A percentile compares a stretch with the other conserved stretches of the same genome.
Evolutionary conservation across 306 rosid species (phyloP).

Genomic region (Quercus aquifolioides): DNA sequence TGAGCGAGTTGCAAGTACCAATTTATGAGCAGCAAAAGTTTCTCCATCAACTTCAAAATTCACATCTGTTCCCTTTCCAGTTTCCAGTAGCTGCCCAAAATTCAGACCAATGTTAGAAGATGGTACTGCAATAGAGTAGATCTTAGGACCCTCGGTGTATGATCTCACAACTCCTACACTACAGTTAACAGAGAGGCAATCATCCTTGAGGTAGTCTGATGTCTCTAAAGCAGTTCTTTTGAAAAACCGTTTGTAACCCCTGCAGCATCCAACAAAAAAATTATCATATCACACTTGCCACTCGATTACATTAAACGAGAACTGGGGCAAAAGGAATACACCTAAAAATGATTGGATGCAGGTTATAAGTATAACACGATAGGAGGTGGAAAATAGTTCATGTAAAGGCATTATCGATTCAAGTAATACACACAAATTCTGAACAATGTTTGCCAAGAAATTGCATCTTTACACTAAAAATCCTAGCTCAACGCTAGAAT

Average conservation of each 20-base stretch:
- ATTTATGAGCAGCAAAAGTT: conserved; percentile 63
- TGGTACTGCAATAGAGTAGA: conserved; percentile 59
- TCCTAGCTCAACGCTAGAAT: no score
- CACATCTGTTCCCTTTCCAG: conserved; percentile 70
- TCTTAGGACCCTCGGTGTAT: conserved; percentile 66
- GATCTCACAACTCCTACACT: conserved; percentile 81
- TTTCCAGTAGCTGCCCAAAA: conserved; percentile 66
- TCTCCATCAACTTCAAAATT: conserved; percentile 72
- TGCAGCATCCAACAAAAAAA: conserved; percentile 34
- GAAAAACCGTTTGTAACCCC: conserved; percentile 86
- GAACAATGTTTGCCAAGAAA: no score
- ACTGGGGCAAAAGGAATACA: neutral
- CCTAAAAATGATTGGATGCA: neutral
- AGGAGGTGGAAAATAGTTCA: no score
- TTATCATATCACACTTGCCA: conserved; percentile 14
- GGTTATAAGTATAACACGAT: neutral
- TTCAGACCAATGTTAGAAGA: conserved; percentile 64
- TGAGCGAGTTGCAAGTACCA: conserved; percentile 81
- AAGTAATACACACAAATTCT: no score
- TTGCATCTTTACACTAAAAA: no score
- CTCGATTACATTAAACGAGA: neutral
- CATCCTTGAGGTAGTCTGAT: conserved; percentile 79
- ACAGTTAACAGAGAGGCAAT: conserved; percentile 68
- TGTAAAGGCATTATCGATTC: no score
- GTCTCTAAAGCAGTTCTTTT: conserved; percentile 67